These are phyloP conservation scores for Aspergillus phoenicis DNA, from an alignment of 2,329 filamentous ascomycete genomes.

Conservation along the genomic window DNA sequence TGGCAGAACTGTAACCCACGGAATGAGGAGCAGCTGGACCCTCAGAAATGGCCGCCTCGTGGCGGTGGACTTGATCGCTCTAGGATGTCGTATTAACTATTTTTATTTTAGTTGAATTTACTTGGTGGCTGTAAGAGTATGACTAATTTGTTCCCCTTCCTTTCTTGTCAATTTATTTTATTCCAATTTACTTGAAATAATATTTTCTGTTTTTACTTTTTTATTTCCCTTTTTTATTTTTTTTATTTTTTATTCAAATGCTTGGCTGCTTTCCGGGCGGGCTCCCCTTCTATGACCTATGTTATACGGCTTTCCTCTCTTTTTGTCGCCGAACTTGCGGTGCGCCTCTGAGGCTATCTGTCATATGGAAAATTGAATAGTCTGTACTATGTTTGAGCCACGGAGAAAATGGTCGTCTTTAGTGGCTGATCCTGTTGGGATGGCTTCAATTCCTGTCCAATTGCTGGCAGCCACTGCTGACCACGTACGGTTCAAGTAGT, in stretches of 20 bases:
- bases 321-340: not conserved
- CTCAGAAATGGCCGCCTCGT: conserved; percentile 31
- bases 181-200: not conserved
- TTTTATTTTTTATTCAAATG: conserved; percentile 12
- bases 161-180: not conserved
- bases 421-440: not conserved
- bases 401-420: not conserved
- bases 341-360: not conserved
- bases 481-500: conserved; percentile 1
- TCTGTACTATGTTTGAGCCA: not conserved
- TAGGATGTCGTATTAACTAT: not conserved
- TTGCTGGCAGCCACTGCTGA: not conserved
- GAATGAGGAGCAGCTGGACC: conserved; percentile 2
- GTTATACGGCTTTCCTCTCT: not conserved
- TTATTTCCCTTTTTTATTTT: not conserved
- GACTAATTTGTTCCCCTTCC: not conserved
- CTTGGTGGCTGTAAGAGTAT: not conserved
- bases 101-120: conserved; percentile 5
- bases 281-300: conserved; percentile 10
- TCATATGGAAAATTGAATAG: conserved; percentile 1
- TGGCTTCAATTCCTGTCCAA: not conserved
- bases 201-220: not conserved
- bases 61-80: conserved; percentile 20
- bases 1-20: conserved; percentile 8
- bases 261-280: conserved; percentile 24